phyloP scores from a whole-genome alignment of 257 asterid genomes.

The Solanum tarapatanum region DNA sequence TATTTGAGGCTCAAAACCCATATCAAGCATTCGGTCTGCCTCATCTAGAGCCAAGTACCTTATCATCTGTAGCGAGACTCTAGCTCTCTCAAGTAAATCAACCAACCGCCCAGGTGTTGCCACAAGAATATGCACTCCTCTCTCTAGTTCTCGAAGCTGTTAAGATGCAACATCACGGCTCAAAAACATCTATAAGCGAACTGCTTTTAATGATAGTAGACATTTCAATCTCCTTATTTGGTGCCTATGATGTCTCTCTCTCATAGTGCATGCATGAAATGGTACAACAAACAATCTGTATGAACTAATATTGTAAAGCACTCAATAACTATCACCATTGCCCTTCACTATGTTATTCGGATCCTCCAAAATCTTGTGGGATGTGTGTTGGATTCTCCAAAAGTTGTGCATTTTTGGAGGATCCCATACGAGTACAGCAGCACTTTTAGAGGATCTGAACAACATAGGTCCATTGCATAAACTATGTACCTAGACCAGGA shows the following conservation, averaged over 20 bases:
- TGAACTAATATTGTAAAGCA: not conserved
- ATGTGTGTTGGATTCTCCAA: not conserved
- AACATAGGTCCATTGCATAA: not conserved
- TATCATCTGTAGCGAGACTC: conserved; percentile 79
- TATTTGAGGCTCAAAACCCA: conserved; percentile 98
- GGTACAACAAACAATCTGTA: not conserved
- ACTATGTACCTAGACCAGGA: not conserved
- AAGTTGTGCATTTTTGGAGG: not conserved
- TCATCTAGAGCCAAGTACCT: conserved; percentile 84
- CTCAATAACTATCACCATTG: not conserved
- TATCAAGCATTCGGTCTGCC: conserved; percentile 95
- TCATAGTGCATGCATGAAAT: not conserved
- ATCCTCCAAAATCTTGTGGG: not conserved
- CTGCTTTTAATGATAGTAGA: not conserved
- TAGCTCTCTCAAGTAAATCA: conserved; percentile 91
- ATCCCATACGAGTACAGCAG: not conserved
- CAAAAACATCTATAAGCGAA: not conserved
- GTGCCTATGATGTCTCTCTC: not conserved
- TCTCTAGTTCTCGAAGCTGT: conserved; percentile 93
- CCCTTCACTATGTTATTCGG: not conserved
- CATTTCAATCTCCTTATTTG: not conserved
- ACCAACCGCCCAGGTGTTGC: conserved; percentile 96
- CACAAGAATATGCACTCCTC: conserved; percentile 91
- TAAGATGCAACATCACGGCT: not conserved
- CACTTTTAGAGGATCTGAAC: not conserved